phyloP scores from a whole-genome alignment of 2,329 filamentous ascomycete species.

The Fusarium decemcellulare region DNA sequence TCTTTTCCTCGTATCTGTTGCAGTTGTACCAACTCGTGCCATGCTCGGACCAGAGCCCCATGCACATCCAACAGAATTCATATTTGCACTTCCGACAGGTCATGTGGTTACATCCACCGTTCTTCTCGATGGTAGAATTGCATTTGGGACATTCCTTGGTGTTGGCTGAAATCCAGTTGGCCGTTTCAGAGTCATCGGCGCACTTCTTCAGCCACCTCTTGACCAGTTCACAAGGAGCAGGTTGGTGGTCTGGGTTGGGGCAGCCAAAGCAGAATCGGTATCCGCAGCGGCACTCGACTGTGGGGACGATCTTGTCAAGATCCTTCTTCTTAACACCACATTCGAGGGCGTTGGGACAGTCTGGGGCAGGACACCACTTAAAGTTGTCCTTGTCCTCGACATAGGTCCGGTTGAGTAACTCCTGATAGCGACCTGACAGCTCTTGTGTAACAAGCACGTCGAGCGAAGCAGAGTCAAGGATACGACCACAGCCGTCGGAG shows the following conservation, averaged over 20 bases:
- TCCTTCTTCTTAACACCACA: slow-evolving; percentile 92
- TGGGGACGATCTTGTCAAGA: slow-evolving; percentile 87
- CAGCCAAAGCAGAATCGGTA: slow-evolving; percentile 97
- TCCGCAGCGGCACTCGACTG: slow-evolving; percentile 87
- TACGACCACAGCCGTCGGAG: slow-evolving; percentile 86
- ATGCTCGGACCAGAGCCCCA: slow-evolving; percentile 98
- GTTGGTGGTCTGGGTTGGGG: slow-evolving; percentile 90
- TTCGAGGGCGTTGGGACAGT: slow-evolving; percentile 93
- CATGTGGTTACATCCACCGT: slow-evolving; percentile 98
- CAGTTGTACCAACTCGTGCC: slow-evolving; percentile 99
- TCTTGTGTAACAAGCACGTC: slow-evolving; percentile 78
- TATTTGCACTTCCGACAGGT: slow-evolving; percentile 96
- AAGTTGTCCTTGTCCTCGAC: slow-evolving; percentile 96
- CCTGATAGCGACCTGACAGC: slow-evolving; percentile 78
- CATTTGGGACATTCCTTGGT: slow-evolving; percentile 99
- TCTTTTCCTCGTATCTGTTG: slow-evolving; percentile 97
- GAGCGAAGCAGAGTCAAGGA: slow-evolving; percentile 91
- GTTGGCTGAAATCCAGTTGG: slow-evolving; percentile 99
- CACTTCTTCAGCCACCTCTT: slow-evolving; percentile 99
- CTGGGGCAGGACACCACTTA: slow-evolving; percentile 98
- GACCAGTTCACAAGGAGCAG: slow-evolving; percentile 90
- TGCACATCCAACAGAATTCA: slow-evolving; percentile 99
- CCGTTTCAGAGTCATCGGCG: slow-evolving; percentile 97
- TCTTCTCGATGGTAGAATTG: slow-evolving; percentile 98
- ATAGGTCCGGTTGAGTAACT: slow-evolving; percentile 91